Evolutionary conservation across 139 green algal species (phyloP).

Genomic region (Chlamydomonas applanata): DNA sequence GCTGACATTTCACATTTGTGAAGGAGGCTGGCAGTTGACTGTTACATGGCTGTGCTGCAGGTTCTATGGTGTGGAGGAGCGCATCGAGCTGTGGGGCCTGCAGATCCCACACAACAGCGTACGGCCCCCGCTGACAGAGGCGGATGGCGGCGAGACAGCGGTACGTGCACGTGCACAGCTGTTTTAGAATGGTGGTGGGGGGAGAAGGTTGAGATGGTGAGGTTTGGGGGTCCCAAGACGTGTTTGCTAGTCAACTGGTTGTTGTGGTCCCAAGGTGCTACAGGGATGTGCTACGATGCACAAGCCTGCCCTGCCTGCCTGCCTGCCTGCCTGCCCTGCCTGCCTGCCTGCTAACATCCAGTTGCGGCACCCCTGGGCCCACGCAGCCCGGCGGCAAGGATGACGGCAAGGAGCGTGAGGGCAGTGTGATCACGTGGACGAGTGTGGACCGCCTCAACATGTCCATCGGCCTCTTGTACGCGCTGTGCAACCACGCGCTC

Average conservation of each 20-base stretch:
- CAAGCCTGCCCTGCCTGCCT: no score
- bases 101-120: conserved; percentile 66
- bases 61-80: conserved; percentile 52
- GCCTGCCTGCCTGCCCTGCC: no score
- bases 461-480: conserved; percentile 67
- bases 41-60: conserved; percentile 19
- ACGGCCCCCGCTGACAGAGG: conserved; percentile 38
- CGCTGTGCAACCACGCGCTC: conserved; percentile 59
- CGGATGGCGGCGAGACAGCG: neutral
- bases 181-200: no score
- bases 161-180: no score
- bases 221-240: no score
- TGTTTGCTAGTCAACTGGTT: no score
- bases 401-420: conserved; percentile 15
- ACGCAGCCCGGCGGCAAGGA: conserved; percentile 12
- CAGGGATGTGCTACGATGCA: no score
- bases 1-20: no score
- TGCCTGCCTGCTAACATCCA: neutral
- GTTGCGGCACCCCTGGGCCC: neutral
- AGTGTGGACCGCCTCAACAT: conserved; percentile 67
- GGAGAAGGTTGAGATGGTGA: no score
- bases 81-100: conserved; percentile 71
- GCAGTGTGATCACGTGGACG: conserved; percentile 46
- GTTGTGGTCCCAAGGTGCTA: no score
- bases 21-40: neutral